phyloP scores from a whole-genome alignment of 192 early-diverging fungal species.

The Fimicolochytrium jonesii region DNA sequence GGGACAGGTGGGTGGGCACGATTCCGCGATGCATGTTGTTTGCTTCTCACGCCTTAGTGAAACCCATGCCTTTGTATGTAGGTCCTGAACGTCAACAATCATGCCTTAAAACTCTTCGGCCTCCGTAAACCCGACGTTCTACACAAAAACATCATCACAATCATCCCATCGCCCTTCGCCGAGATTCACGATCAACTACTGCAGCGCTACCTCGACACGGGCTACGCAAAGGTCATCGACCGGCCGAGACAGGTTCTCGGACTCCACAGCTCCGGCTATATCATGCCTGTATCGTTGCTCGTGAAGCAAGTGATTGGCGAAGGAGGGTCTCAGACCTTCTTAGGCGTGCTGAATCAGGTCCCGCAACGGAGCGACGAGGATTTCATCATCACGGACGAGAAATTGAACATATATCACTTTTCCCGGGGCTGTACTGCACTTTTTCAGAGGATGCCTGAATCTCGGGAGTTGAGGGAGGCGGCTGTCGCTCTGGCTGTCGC shows the following conservation, averaged over 20 bases:
- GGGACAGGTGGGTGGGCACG: conserved; percentile 28
- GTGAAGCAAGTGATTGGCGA: conserved; percentile 37
- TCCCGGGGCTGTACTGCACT: conserved; percentile 7
- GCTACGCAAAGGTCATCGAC: conserved; percentile 45
- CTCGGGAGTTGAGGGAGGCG: background rate
- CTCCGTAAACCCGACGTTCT: conserved; percentile 28
- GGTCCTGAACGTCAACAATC: conserved; percentile 31
- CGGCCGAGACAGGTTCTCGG: conserved; percentile 36
- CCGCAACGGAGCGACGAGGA: conserved; percentile 8
- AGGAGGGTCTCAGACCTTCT: conserved; percentile 25
- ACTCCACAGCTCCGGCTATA: conserved; percentile 29
- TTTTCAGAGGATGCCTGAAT: background rate
- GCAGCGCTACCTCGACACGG: conserved; percentile 42
- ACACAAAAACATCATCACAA: conserved; percentile 34
- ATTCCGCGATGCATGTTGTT: too few species aligned
- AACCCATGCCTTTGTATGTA: too few species aligned
- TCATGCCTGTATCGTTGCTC: conserved; percentile 26
- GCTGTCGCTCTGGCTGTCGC: background rate
- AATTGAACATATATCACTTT: conserved; percentile 22
- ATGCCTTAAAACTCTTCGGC: conserved; percentile 27
- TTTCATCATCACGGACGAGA: conserved; percentile 27
- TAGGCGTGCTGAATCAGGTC: conserved; percentile 24
- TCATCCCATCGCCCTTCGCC: conserved; percentile 44
- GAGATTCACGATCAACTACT: conserved; percentile 40
- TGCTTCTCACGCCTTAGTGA: too few species aligned